Percentiles rank a stretch among this genome's conserved stretches.
These are phyloP conservation scores for Alternaria sp. DNA, from an alignment of 2,329 filamentous ascomycete genomes.

Conservation along the genomic window DNA sequence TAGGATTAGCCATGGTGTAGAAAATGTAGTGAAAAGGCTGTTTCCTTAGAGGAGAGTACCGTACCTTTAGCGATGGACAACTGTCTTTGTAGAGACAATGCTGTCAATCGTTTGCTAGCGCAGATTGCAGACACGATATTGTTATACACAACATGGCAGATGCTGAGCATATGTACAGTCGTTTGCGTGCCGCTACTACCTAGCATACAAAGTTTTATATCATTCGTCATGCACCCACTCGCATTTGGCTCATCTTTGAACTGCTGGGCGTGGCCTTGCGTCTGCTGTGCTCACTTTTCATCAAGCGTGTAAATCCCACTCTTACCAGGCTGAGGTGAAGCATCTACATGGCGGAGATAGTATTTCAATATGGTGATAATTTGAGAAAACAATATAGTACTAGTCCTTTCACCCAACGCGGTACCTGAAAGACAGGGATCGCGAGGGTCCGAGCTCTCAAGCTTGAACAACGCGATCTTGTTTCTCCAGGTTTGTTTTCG, in stretches of 20 bases:
- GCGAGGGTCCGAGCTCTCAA: slow-evolving; percentile 16
- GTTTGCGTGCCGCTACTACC: slow-evolving; percentile 7
- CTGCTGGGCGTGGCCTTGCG: not conserved
- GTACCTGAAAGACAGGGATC: slow-evolving; percentile 21
- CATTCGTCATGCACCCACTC: not conserved
- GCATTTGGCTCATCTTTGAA: not conserved
- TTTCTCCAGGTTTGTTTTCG: slow-evolving; percentile 30
- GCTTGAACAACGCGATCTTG: slow-evolving; percentile 33
- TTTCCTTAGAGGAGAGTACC: no score
- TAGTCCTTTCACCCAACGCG: slow-evolving; percentile 5
- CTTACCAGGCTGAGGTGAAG: not conserved
- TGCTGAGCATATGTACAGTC: not conserved
- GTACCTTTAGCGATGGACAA: no score
- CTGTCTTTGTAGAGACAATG: not conserved
- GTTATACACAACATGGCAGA: not conserved
- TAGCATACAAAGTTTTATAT: not conserved
- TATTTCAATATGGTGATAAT: not conserved
- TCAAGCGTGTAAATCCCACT: not conserved
- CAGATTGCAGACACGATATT: not conserved
- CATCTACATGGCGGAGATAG: not conserved
- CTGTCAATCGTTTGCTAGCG: slow-evolving; percentile 4
- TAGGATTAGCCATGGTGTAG: no score
- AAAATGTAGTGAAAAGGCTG: no score
- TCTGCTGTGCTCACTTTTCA: not conserved
- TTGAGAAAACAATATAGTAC: not conserved